phyloP scores from a whole-genome alignment of 208 protist species.

The Histomonas meleagridis region DNA sequence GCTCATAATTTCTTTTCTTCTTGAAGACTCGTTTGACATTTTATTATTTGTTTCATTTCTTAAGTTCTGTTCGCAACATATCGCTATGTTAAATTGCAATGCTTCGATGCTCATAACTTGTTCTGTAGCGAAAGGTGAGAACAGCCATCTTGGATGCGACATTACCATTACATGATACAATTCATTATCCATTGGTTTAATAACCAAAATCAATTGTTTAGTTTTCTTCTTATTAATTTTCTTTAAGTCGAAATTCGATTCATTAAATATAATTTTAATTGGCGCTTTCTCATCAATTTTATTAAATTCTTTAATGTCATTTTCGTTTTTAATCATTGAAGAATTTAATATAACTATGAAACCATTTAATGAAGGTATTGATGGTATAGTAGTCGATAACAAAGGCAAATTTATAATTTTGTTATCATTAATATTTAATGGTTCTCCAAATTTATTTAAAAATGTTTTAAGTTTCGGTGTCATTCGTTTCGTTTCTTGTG shows the following conservation, averaged over 20 bases:
- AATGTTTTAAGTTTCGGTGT: background rate
- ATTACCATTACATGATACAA: background rate
- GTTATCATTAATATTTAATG: background rate
- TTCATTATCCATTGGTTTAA: background rate
- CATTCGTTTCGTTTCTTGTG: background rate
- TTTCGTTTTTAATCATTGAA: background rate
- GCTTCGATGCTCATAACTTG: background rate
- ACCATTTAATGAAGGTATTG: background rate
- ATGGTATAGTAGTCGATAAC: background rate
- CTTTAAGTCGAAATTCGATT: background rate
- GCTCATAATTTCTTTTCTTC: too few species aligned
- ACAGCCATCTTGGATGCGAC: background rate
- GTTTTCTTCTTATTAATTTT: background rate
- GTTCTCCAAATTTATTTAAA: background rate
- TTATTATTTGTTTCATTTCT: too few species aligned
- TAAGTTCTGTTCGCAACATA: background rate
- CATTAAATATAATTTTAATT: conserved; percentile 35
- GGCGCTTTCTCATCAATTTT: background rate
- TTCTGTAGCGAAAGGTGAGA: background rate
- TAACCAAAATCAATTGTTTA: background rate
- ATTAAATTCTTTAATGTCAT: background rate
- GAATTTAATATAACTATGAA: background rate
- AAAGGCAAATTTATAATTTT: too few species aligned
- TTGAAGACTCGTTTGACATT: too few species aligned
- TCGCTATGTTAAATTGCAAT: background rate